Evolutionary conservation across 495 filamentous ascomycete genomes (phyloP).

Genomic region (Aspergillus ellipticus): DNA sequence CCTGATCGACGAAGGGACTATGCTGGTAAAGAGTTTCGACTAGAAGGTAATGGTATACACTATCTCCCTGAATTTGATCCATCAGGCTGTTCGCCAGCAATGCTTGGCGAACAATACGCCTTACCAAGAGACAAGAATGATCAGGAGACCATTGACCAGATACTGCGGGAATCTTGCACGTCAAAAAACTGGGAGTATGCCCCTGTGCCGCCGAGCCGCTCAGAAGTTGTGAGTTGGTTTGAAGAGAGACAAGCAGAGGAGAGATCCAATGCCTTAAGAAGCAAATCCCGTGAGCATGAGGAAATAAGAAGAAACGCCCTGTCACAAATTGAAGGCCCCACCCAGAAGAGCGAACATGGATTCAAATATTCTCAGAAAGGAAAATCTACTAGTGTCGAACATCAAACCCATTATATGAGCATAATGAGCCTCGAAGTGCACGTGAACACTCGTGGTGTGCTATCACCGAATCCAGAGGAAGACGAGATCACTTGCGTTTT

Average conservation of each 20-base stretch:
- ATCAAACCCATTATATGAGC: constrained; percentile 93
- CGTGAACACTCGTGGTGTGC: constrained; percentile 76
- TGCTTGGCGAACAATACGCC: constrained; percentile 49
- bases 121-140: constrained; percentile 43
- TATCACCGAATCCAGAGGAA: constrained; percentile 82
- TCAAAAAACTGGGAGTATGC: constrained; percentile 42
- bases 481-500: constrained; percentile 90
- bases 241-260: constrained; percentile 27
- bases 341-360: constrained; percentile 77
- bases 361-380: constrained; percentile 84
- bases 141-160: constrained; percentile 47
- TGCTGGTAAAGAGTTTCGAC: constrained; percentile 79
- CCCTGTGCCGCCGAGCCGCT: constrained; percentile 61
- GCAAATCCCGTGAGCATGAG: constrained; percentile 8
- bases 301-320: constrained; percentile 38
- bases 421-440: constrained; percentile 95
- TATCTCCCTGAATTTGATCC: constrained; percentile 79
- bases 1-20: constrained; percentile 78
- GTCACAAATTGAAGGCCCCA: constrained; percentile 87
- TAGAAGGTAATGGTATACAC: constrained; percentile 69
- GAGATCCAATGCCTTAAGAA: constrained; percentile 1
- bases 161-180: constrained; percentile 37
- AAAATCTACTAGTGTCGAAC: constrained; percentile 70
- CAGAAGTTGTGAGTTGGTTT: constrained; percentile 71
- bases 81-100: constrained; percentile 51